Percentiles rank a stretch among this genome's conserved stretches.
Evolutionary conservation across 2,329 filamentous ascomycete species (phyloP).

Genomic region (Coniochaeta sp.): DNA sequence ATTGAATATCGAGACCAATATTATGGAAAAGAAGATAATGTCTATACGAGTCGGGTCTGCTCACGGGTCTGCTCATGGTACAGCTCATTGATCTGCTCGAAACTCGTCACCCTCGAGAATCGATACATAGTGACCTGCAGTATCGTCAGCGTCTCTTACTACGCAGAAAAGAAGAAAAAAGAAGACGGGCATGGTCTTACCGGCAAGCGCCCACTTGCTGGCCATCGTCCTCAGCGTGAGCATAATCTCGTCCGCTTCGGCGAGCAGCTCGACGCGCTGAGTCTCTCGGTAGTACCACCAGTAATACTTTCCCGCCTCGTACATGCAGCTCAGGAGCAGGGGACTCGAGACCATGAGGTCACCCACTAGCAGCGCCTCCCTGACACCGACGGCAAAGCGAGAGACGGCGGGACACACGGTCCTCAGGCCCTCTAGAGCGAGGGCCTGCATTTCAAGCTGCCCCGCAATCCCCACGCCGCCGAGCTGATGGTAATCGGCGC

Average conservation of each 20-base stretch:
- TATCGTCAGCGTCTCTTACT: too few species aligned
- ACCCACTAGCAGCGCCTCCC: constrained; percentile 2
- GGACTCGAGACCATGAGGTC: constrained; percentile 2
- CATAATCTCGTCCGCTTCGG: background rate
- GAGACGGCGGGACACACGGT: constrained; percentile 1
- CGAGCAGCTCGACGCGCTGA: background rate
- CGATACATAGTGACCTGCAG: too few species aligned
- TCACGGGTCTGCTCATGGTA: too few species aligned
- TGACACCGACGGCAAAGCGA: background rate
- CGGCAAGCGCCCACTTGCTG: constrained; percentile 1
- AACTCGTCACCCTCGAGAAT: too few species aligned
- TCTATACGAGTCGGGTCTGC: too few species aligned
- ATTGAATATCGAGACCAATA: too few species aligned
- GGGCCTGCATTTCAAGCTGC: constrained; percentile 9
- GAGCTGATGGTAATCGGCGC: constrained; percentile 7
- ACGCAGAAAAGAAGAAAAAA: background rate
- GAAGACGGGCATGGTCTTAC: background rate
- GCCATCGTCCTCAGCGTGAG: background rate
- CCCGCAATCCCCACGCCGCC: constrained; percentile 1
- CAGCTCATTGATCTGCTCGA: too few species aligned
- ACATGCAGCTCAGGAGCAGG: constrained; percentile 5
- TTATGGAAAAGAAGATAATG: too few species aligned
- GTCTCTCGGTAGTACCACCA: constrained; percentile 7
- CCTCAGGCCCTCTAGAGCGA: constrained; percentile 6
- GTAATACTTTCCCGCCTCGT: constrained; percentile 5